Conservation (phyloP, 371 early-diverging fungal genomes). For the Apophysomyces elegans region DNA sequence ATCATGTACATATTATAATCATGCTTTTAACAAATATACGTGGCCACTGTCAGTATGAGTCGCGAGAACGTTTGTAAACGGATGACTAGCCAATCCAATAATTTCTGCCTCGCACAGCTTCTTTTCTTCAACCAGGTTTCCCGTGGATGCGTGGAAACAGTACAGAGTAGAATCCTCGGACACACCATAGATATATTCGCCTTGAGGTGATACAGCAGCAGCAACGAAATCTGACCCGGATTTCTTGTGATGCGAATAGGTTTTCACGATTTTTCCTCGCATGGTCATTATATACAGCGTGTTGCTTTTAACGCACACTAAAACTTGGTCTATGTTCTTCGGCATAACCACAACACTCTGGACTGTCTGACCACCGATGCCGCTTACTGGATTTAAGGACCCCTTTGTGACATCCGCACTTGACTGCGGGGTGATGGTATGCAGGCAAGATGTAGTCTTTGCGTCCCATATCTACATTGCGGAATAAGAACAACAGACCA, state of each 20-base stretch:
- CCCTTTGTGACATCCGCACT: constrained; percentile 10
- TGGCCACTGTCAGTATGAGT: constrained; percentile 70
- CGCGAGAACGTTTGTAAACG: constrained; percentile 77
- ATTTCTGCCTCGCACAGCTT: constrained; percentile 65
- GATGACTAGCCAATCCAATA: constrained; percentile 76
- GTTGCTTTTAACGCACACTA: constrained; percentile 74
- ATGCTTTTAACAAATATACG: constrained; percentile 57
- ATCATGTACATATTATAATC: constrained; percentile 10
- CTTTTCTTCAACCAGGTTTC: constrained; percentile 34
- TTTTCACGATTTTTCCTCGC: constrained; percentile 58
- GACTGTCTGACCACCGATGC: constrained; percentile 27
- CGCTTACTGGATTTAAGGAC: constrained; percentile 24
- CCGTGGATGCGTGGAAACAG: constrained; percentile 62
- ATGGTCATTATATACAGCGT: constrained; percentile 63
- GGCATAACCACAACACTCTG: constrained; percentile 48
- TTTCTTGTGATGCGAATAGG: constrained; percentile 46
- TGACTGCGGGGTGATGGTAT: constrained; percentile 53
- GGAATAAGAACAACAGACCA: background rate
- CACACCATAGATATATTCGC: constrained; percentile 74
- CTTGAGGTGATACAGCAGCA: constrained; percentile 72
- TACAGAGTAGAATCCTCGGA: constrained; percentile 67
- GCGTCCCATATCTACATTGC: constrained; percentile 77
- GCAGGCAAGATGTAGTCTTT: constrained; percentile 51
- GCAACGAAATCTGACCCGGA: constrained; percentile 62
- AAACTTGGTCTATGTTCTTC: constrained; percentile 57